These are phyloP conservation scores for Lactarius deliciosus DNA, from an alignment of 768 basidiomycete genomes.

Conservation along the genomic window DNA sequence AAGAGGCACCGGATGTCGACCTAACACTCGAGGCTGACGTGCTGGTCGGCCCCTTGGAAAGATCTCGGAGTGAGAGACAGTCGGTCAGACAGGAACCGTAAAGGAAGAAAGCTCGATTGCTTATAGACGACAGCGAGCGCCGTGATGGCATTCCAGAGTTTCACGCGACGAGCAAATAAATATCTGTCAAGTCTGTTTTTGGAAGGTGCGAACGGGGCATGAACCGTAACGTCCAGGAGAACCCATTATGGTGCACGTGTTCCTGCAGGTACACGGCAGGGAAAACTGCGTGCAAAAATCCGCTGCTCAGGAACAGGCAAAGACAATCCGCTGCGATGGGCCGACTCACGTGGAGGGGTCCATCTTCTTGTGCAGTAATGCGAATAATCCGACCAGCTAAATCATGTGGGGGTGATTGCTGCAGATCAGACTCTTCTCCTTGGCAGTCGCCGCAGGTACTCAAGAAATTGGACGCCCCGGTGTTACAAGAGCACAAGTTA, in stretches of 20 bases:
- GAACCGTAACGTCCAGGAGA: neutral
- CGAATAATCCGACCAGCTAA: neutral
- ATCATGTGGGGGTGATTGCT: neutral
- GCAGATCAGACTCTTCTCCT: neutral
- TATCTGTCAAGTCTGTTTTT: neutral
- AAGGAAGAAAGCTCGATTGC: neutral
- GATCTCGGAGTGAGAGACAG: neutral
- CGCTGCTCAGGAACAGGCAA: neutral
- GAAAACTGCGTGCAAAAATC: neutral
- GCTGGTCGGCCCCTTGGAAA: neutral
- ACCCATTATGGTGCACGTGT: conserved; percentile 16
- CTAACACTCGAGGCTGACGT: neutral
- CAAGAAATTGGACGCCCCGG: neutral
- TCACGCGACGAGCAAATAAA: neutral
- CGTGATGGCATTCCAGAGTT: conserved; percentile 1
- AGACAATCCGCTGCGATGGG: neutral
- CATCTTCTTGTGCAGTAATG: neutral
- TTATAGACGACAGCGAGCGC: neutral
- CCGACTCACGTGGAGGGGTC: neutral
- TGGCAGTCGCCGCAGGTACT: neutral
- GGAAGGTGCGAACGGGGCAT: neutral
- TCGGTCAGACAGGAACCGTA: neutral
- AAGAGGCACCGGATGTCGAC: too few species aligned
- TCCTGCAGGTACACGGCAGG: conserved; percentile 13
- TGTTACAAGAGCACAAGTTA: too few species aligned